Conservation (phyloP, 768 basidiomycete genomes). For the Cystoderma amianthinum region DNA sequence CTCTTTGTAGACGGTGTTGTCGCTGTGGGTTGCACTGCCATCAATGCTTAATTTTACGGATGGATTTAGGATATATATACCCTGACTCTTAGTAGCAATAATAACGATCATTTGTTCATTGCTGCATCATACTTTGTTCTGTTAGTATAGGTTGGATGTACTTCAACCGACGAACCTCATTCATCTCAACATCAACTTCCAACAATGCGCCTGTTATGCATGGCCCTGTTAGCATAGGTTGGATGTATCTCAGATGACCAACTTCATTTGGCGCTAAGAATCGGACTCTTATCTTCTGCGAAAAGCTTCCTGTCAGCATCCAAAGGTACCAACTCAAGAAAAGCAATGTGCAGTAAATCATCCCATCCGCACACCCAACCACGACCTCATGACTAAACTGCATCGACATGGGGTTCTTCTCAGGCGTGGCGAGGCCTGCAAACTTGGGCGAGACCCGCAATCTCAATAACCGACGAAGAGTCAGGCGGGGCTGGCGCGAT, state of each 20-base stretch:
- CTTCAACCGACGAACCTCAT: too few species aligned
- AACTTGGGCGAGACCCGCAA: slow-evolving; percentile 69
- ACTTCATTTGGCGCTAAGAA: too few species aligned
- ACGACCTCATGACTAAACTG: slow-evolving; percentile 87
- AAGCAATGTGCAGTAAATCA: slow-evolving; percentile 83
- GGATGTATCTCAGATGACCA: too few species aligned
- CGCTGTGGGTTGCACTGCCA: slow-evolving; percentile 59
- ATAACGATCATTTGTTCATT: too few species aligned
- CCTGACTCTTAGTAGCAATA: too few species aligned
- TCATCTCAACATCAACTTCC: too few species aligned
- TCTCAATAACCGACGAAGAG: slow-evolving; percentile 21
- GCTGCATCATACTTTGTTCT: too few species aligned
- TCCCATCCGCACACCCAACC: slow-evolving; percentile 86
- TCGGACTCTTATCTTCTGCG: too few species aligned
- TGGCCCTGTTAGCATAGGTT: too few species aligned
- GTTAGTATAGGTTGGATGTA: too few species aligned
- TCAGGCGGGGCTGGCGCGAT: slow-evolving; percentile 33
- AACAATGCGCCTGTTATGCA: too few species aligned
- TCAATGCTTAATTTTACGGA: slow-evolving; percentile 62
- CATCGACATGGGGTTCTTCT: slow-evolving; percentile 95
- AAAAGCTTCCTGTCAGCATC: neutral
- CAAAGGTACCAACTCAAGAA: neutral
- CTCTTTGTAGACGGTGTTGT: slow-evolving; percentile 55
- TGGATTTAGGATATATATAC: too few species aligned
- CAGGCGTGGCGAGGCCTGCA: slow-evolving; percentile 74